phyloP scores from a whole-genome alignment of 306 rosid genomes.

The Quercus bicolor region DNA sequence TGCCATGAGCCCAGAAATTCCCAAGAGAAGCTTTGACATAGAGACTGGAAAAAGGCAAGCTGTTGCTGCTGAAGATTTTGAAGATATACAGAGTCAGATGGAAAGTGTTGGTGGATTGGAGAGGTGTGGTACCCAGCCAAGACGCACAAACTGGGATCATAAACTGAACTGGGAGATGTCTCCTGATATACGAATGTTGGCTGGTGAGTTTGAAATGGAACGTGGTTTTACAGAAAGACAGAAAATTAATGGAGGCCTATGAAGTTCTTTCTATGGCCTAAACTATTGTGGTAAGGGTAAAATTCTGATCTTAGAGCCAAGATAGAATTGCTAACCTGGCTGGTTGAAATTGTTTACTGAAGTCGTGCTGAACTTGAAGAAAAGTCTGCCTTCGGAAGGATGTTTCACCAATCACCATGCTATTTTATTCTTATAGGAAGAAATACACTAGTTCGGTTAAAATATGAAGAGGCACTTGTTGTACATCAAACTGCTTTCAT shows the following conservation, averaged over 20 bases:
- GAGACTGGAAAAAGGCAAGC: constrained; percentile 37
- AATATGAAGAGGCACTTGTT: background rate
- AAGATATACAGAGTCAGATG: constrained; percentile 41
- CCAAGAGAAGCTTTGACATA: constrained; percentile 27
- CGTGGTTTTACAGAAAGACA: constrained; percentile 24
- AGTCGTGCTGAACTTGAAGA: constrained; percentile 10
- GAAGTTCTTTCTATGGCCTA: background rate
- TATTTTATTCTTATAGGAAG: background rate
- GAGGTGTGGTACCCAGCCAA: constrained; percentile 35
- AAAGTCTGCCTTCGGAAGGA: background rate
- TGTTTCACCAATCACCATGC: background rate
- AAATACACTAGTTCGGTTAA: constrained; percentile 1
- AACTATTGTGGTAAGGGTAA: background rate
- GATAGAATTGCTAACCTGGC: constrained; percentile 11
- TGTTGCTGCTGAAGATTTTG: constrained; percentile 41
- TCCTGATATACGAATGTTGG: constrained; percentile 40
- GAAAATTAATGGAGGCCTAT: constrained; percentile 21
- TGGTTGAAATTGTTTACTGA: constrained; percentile 4
- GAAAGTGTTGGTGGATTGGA: constrained; percentile 35
- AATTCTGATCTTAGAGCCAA: constrained; percentile 13
- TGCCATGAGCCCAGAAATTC: constrained; percentile 28
- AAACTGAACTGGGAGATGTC: constrained; percentile 31
- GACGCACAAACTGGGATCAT: constrained; percentile 31
- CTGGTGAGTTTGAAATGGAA: constrained; percentile 29
- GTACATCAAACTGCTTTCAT: constrained; percentile 11